A percentile compares a stretch with the other conserved stretches of the same genome.
phyloP scores from a whole-genome alignment of 495 filamentous ascomycete genomes.

The Podospora conica region DNA sequence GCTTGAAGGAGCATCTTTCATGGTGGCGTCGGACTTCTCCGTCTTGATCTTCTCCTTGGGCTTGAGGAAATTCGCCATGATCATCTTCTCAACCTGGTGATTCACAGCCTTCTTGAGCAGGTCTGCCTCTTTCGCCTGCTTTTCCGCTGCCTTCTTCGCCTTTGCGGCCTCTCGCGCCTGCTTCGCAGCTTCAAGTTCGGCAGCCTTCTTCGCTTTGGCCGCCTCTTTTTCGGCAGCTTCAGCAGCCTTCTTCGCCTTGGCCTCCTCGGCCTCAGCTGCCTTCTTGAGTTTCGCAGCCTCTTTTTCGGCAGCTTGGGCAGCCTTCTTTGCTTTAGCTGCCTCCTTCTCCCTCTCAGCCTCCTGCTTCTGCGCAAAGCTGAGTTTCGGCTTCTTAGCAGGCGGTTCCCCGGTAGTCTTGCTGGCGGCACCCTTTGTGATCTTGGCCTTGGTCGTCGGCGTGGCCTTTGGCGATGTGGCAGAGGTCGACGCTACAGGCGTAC shows the following conservation, averaged over 20 bases:
- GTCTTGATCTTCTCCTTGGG: background rate
- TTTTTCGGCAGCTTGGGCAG: conserved; percentile 49
- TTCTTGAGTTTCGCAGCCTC: conserved; percentile 33
- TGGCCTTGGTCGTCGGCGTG: background rate
- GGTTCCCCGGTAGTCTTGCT: background rate
- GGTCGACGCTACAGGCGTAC: background rate
- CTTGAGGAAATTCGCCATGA: background rate
- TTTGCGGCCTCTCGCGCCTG: conserved; percentile 40
- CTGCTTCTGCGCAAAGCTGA: conserved; percentile 48
- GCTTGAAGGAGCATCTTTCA: conserved; percentile 49
- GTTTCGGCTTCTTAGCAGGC: conserved; percentile 3
- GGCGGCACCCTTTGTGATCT: background rate
- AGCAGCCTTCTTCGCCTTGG: conserved; percentile 51
- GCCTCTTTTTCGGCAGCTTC: conserved; percentile 48
- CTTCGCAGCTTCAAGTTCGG: conserved; percentile 43
- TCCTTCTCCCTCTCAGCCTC: conserved; percentile 49
- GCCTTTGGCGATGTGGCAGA: conserved; percentile 2
- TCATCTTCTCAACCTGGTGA: conserved; percentile 49
- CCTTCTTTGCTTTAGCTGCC: conserved; percentile 48
- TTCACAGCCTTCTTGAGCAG: conserved; percentile 45
- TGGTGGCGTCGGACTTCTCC: conserved; percentile 45
- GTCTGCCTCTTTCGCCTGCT: conserved; percentile 38
- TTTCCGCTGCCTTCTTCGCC: conserved; percentile 36
- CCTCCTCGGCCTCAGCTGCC: conserved; percentile 41
- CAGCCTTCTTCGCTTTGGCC: conserved; percentile 32